phyloP scores from a whole-genome alignment of 106 monocot species.

The Acanthochlamys bracteata region DNA sequence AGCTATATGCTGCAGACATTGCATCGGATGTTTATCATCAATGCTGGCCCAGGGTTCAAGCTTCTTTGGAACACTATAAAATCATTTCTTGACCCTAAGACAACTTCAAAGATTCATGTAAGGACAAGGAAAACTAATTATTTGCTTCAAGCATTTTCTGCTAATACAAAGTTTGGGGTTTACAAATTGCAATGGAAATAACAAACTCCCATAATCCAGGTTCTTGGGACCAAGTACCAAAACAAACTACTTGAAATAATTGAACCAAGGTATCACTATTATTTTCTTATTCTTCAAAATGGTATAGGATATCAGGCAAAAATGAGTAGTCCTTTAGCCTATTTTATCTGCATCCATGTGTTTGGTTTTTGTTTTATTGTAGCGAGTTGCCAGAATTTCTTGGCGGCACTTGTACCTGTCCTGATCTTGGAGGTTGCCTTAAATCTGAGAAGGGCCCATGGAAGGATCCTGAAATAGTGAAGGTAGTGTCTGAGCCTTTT shows the following conservation, averaged over 20 bases:
- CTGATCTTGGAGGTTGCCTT: conserved; percentile 40
- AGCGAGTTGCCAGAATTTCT: conserved; percentile 81
- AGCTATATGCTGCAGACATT: conserved; percentile 57
- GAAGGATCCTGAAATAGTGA: conserved; percentile 26
- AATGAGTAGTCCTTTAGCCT: too few relatives aligned
- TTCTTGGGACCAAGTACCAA: conserved; percentile 55
- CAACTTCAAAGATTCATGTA: conserved; percentile 62
- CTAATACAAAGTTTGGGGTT: not conserved
- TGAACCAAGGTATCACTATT: conserved; percentile 36
- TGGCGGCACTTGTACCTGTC: conserved; percentile 37
- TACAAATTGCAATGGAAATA: too few relatives aligned
- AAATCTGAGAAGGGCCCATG: conserved; percentile 40
- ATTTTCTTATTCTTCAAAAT: conserved; percentile 2
- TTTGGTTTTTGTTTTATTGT: not conserved
- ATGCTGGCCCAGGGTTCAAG: conserved; percentile 60
- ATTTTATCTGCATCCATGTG: not conserved
- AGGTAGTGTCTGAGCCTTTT: conserved; percentile 7
- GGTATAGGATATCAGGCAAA: too few relatives aligned
- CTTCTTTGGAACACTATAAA: conserved; percentile 53
- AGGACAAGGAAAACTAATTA: not conserved
- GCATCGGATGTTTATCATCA: conserved; percentile 53
- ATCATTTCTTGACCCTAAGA: conserved; percentile 62
- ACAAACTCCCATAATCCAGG: conserved; percentile 24
- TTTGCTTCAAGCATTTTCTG: not conserved
- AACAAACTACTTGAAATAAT: conserved; percentile 59